phyloP scores from a whole-genome alignment of 1,139 yeast genomes.

The Debaryomyces robertsiae region DNA sequence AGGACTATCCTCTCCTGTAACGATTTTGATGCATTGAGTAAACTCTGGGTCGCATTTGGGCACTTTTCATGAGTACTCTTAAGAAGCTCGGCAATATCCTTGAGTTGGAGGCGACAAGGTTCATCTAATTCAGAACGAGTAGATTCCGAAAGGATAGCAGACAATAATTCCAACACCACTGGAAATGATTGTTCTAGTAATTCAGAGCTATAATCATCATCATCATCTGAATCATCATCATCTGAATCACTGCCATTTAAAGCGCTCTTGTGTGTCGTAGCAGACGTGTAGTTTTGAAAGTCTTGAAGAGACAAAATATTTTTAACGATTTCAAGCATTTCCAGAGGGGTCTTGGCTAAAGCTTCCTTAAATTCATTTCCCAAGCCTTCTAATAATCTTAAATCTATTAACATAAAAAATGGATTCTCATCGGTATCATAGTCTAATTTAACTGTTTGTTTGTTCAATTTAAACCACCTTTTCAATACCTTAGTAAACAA shows the following conservation, averaged over 20 bases:
- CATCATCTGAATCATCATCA: conserved; percentile 20
- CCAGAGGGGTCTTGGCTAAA: conserved; percentile 63
- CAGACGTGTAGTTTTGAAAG: too few species aligned
- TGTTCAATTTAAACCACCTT: conserved; percentile 55
- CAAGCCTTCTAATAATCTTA: conserved; percentile 64
- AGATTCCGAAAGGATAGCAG: conserved; percentile 54
- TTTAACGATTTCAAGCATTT: conserved; percentile 57
- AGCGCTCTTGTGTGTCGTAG: too few species aligned
- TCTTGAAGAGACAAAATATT: conserved; percentile 39
- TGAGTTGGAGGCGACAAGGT: conserved; percentile 25
- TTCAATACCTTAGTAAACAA: conserved; percentile 57
- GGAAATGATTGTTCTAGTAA: conserved; percentile 29
- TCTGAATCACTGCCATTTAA: conserved; percentile 5
- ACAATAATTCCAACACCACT: conserved; percentile 52
- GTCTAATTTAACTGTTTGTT: conserved; percentile 9
- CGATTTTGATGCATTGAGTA: conserved; percentile 26
- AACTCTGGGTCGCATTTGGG: conserved; percentile 4
- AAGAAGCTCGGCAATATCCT: conserved; percentile 30
- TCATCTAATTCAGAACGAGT: conserved; percentile 29
- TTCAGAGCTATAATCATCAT: conserved; percentile 45
- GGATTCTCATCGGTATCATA: conserved; percentile 47
- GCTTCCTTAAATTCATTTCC: conserved; percentile 62
- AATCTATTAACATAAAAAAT: conserved; percentile 57
- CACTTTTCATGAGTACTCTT: conserved; percentile 17
- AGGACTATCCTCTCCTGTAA: conserved; percentile 32